Evolutionary conservation across 2,329 filamentous ascomycete species (phyloP), one percentile per base, ranked within the genome.

Genomic region (Penicillium thymicola): DNA sequence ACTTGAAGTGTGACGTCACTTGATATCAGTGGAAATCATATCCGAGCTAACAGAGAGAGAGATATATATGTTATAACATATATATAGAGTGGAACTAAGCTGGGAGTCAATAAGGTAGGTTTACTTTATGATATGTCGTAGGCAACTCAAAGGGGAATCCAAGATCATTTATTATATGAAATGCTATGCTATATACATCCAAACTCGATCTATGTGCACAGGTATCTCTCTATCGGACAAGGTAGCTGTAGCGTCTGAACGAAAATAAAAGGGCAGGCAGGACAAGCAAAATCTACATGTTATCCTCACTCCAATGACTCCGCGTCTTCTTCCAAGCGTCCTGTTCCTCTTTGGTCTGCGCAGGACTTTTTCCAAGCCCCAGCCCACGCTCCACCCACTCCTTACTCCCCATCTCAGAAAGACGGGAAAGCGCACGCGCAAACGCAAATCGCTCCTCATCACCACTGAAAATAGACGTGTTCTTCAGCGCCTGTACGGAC

Each of bases 381-480:
- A 86, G 60, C 0, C 85, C 92, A 14, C 92, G 77, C 76, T 97
- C 93, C 3, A 97, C 89, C 94, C 94, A 99, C 72, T 97, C 89
- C 72, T 86, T 85, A 72, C 90, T 94, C 21, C 92, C 90, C 94
- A 99, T 99, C 75, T 97, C 92, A 53, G 81, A 88, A 59, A 99
- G 76, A 54, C 94, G 80, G 52, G 88, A 92, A 65, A 97, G 74
- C 1, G 94, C 94, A 52, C 94, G 81, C 25, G 92, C 92, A 79
- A 99, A 99, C 0, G 94, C 94, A 78, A 99, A 99, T 0, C 91
- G 85, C 76, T 99, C 94, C 78, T 99, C 94, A 57, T 97, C 94
- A 40, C 94, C 94, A 1, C 88, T 89, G 73, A 99, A 99, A 38
- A 97, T 84, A 63, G 84, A 90, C 41, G 88, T 91, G 63, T 87